Evolutionary conservation across 2,329 filamentous ascomycete species (phyloP), one percentile per base, ranked within the genome.

Genomic region (Domatiomyces globalis): DNA sequence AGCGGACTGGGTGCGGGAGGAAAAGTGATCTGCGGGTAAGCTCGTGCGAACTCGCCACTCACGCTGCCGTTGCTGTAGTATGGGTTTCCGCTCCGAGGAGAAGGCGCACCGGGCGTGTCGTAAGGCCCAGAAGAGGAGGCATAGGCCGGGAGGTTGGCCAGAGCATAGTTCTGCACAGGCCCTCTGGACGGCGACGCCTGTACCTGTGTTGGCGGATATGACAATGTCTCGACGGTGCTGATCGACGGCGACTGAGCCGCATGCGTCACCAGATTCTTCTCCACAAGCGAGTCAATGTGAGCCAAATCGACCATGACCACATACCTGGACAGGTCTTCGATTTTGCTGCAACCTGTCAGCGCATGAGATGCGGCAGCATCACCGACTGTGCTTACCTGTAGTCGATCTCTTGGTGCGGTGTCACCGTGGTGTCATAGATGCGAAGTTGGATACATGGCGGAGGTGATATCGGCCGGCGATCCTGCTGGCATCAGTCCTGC

Each of bases 391-490:
- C 83, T 63, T 74, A 90, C 85, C 84, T 87, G 71, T 83, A 83
- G 65, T 92, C 84, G 44, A 94, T 78, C 65, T 94, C 87, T 63
- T 87, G 82, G 19, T 85, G 83, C 0, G 86, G 89, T 15, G 70
- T 69, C n/a, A 20, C 43, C 2, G 19, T 29, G 43, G 77, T 72
- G 66, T 95, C 87, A 55, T 77, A 80, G 49, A 96, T 83, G 42
- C 92, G 75, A 10, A 96, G 77, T 57, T 84, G 79, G 49, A 96
- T 84, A 67, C 90, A 95, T 2, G 92, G 90, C 19, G 92, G 92
- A 12, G 92, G 90, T 25, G 92, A 96, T 61, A 98, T 95, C 22
- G 92, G 92, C 57, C 92, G 79, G 58, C 92, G 85, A 67, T 98
- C 92, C 85, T 94, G 62, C 54, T 58, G 42, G 49, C 36, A 42